These are phyloP conservation scores for Elaeis guineensis DNA, from an alignment of 176 grass and related monocot genomes.

Conservation along the genomic window DNA sequence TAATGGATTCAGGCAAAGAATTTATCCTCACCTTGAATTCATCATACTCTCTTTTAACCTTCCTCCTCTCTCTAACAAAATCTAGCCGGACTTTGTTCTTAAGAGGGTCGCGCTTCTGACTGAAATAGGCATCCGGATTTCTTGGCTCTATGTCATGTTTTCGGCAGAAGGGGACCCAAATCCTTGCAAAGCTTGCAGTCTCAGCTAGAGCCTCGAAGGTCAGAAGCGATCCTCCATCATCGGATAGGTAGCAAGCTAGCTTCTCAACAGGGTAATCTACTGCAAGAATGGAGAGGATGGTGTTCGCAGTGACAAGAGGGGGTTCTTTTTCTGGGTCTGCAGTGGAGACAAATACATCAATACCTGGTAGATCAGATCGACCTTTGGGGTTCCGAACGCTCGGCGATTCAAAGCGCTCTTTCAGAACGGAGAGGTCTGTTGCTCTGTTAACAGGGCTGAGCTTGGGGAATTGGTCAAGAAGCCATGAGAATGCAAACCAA, in stretches of 20 bases:
- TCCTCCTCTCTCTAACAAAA: conserved; percentile 70
- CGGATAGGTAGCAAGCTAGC: conserved; percentile 86
- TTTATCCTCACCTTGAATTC: conserved; percentile 85
- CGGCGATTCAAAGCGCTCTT: conserved; percentile 60
- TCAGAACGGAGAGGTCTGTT: conserved; percentile 65
- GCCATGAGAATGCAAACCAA: conserved; percentile 98
- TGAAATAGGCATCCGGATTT: conserved; percentile 70
- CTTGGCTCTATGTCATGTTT: conserved; percentile 85
- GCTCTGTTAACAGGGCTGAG: conserved; percentile 67
- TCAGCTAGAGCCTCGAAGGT: conserved; percentile 86
- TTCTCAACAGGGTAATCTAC: conserved; percentile 90
- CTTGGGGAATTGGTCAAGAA: conserved; percentile 86
- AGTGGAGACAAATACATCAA: conserved; percentile 83
- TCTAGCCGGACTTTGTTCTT: conserved; percentile 77
- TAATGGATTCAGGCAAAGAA: conserved; percentile 57
- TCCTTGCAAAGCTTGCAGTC: conserved; percentile 67
- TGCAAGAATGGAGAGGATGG: conserved; percentile 86
- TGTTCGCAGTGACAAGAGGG: conserved; percentile 84
- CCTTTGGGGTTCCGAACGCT: conserved; percentile 77
- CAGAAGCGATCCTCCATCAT: conserved; percentile 76
- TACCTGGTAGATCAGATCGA: conserved; percentile 68
- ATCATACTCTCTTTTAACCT: conserved; percentile 92
- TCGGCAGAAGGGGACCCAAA: conserved; percentile 82
- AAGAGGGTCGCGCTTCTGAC: conserved; percentile 54
- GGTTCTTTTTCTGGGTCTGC: conserved; percentile 95